A percentile compares a stretch with the other conserved stretches of the same genome.
Conservation (phyloP, 108 stramenopile species). For the Nitzschia palea region DNA sequence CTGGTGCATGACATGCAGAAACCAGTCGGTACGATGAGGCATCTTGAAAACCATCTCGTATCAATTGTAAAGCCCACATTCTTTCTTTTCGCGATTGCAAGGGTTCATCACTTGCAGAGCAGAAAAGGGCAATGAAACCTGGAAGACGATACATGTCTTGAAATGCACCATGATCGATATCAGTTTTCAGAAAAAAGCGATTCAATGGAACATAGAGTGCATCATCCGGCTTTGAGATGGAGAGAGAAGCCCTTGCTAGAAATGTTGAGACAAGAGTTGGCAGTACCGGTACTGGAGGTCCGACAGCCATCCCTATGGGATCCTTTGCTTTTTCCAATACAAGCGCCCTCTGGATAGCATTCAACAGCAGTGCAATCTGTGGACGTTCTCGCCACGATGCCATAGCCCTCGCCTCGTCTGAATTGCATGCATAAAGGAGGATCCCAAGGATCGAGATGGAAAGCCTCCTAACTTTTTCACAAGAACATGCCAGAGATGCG, state of each 20-base stretch:
- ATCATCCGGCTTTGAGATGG: constrained; percentile 66
- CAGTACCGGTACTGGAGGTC: constrained; percentile 41
- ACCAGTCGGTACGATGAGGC: constrained; percentile 59
- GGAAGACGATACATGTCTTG: constrained; percentile 76
- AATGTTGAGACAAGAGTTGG: constrained; percentile 69
- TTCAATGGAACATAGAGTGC: constrained; percentile 74
- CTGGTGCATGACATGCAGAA: constrained; percentile 73
- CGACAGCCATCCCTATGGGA: constrained; percentile 4
- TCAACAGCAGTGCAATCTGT: constrained; percentile 76
- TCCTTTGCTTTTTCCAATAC: constrained; percentile 36
- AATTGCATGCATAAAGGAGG: constrained; percentile 53
- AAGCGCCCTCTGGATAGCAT: constrained; percentile 70
- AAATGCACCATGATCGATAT: constrained; percentile 74
- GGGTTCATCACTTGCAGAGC: constrained; percentile 57
- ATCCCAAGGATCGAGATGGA: constrained; percentile 57
- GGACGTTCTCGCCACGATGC: constrained; percentile 76
- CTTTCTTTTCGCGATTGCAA: constrained; percentile 59
- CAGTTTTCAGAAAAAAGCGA: constrained; percentile 68
- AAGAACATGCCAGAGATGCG: constrained; percentile 59
- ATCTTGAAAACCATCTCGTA: constrained; percentile 72
- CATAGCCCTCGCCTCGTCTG: constrained; percentile 49
- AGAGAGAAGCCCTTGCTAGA: constrained; percentile 64
- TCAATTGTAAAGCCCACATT: constrained; percentile 61
- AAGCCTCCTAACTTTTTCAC: constrained; percentile 51
- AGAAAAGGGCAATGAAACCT: constrained; percentile 79